Percentiles rank a stretch among this genome's conserved stretches.
phyloP scores from a whole-genome alignment of 257 asterid genomes.

The Catharanthus roseus region DNA sequence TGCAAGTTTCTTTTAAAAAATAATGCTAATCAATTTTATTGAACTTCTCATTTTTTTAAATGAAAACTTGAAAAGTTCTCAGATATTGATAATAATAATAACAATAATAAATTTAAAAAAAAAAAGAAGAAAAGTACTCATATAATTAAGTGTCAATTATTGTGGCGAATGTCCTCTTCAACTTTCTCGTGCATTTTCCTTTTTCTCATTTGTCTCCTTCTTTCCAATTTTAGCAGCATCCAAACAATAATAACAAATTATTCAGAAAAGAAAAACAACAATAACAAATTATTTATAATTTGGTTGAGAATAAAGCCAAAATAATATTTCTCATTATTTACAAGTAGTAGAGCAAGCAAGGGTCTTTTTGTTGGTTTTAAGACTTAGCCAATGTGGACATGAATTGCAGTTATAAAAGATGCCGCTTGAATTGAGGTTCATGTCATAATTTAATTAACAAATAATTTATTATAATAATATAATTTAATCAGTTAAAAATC shows the following conservation, averaged over 20 bases:
- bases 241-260: neutral
- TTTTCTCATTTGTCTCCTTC: neutral
- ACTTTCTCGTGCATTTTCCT: neutral
- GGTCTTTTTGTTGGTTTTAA: neutral
- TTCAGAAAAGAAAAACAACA: neutral
- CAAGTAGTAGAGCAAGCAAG: too few relatives aligned
- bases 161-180: neutral
- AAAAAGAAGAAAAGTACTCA: too few relatives aligned
- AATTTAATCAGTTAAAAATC: too few relatives aligned
- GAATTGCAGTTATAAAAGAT: neutral
- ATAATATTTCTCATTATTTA: neutral
- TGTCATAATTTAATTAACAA: too few relatives aligned
- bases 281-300: neutral
- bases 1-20: too few relatives aligned
- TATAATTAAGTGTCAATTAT: conserved; percentile 2
- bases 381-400: neutral
- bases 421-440: too few relatives aligned
- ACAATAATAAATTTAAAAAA: too few relatives aligned
- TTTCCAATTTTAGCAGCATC: neutral
- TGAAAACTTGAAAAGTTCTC: too few relatives aligned
- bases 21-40: neutral
- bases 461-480: too few relatives aligned
- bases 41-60: too few relatives aligned
- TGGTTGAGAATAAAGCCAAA: neutral
- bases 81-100: too few relatives aligned